phyloP scores from a whole-genome alignment of 768 basidiomycete genomes.

The Suillus clintonianus region DNA sequence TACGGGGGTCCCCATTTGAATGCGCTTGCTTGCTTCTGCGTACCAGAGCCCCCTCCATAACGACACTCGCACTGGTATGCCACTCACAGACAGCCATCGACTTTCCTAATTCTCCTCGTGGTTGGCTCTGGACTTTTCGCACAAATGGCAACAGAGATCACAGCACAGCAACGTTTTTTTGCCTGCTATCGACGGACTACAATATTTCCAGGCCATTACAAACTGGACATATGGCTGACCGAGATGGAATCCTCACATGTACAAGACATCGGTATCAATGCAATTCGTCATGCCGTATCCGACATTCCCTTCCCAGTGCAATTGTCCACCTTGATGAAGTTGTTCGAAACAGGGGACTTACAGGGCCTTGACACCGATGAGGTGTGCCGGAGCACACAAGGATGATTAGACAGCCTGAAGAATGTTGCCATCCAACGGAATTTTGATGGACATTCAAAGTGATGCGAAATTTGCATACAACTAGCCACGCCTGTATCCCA shows the following conservation, averaged over 20 bases:
- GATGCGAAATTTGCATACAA: not conserved
- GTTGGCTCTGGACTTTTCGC: not conserved
- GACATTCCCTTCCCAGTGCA: too few relatives aligned
- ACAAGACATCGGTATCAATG: not conserved
- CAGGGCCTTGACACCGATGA: not conserved
- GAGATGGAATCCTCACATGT: not conserved
- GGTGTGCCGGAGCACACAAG: not conserved
- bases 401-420: not conserved
- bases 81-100: not conserved
- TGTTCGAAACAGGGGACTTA: not conserved
- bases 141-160: not conserved
- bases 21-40: not conserved
- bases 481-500: not conserved
- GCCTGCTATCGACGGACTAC: not conserved
- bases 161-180: not conserved
- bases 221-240: not conserved
- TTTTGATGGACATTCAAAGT: not conserved
- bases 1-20: too few relatives aligned
- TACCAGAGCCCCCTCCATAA: not conserved
- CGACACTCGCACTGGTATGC: too few relatives aligned
- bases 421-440: not conserved
- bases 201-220: not conserved
- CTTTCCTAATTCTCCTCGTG: not conserved
- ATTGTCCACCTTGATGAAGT: not conserved
- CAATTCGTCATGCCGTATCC: not conserved